Evolutionary conservation across 768 basidiomycete species (phyloP).

Genomic region (Candolleomyces eurysporus): DNA sequence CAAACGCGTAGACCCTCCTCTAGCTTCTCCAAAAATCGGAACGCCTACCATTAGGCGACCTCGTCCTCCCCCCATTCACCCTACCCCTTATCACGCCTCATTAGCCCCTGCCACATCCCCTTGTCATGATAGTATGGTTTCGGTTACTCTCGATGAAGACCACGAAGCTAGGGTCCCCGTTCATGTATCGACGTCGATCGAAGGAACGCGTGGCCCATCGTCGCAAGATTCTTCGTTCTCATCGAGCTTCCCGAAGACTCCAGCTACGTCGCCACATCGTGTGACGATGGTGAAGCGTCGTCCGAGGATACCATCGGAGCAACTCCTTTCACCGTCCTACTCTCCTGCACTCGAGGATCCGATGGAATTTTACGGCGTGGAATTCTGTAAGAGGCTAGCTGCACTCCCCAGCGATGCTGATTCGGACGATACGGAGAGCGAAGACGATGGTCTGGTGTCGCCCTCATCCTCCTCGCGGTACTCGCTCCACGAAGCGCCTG

Average conservation of each 20-base stretch:
- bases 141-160: constrained; percentile 4
- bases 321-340: neutral
- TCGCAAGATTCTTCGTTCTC: constrained; percentile 5
- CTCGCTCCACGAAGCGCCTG: constrained; percentile 3
- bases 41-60: neutral
- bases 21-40: neutral
- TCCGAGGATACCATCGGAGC: neutral
- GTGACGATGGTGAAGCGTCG: neutral
- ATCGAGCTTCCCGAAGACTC: constrained; percentile 8
- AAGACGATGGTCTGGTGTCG: constrained; percentile 2
- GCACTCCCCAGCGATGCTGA: constrained; percentile 1
- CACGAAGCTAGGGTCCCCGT: neutral
- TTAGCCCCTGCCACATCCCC: neutral
- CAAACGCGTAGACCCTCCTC: neutral
- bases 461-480: constrained; percentile 9
- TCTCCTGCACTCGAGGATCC: constrained; percentile 1
- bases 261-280: neutral
- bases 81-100: neutral
- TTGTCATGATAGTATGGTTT: constrained; percentile 3
- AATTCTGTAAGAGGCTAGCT: neutral
- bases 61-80: neutral
- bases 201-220: neutral
- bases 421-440: neutral
- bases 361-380: neutral
- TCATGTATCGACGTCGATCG: neutral